These are phyloP conservation scores for Ordospora pajunii DNA, from an alignment of 371 early-diverging fungal species.

Conservation along the genomic window DNA sequence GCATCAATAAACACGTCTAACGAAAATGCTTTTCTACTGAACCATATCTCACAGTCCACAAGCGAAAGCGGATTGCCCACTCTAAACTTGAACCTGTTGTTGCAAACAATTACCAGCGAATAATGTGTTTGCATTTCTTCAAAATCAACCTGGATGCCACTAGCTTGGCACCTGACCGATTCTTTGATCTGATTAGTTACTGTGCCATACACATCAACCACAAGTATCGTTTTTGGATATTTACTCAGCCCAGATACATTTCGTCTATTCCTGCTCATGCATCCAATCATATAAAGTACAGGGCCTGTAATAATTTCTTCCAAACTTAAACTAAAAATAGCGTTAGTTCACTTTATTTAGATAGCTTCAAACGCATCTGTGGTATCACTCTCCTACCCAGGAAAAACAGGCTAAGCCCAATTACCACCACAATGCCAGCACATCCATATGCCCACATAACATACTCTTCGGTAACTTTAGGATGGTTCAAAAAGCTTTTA, in stretches of 20 bases:
- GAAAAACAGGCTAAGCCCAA: not conserved
- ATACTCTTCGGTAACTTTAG: too few relatives aligned
- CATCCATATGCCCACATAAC: too few relatives aligned
- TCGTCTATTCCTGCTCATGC: not conserved
- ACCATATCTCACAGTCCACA: slow-evolving; percentile 1
- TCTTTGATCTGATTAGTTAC: not conserved
- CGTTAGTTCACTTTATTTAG: not conserved
- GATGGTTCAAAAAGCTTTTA: too few relatives aligned
- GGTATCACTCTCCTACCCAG: not conserved
- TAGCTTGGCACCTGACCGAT: not conserved
- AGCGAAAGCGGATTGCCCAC: not conserved
- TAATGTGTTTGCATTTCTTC: not conserved
- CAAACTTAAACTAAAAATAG: too few relatives aligned
- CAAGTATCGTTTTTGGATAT: not conserved
- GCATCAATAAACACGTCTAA: not conserved
- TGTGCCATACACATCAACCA: not conserved
- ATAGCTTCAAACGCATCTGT: not conserved
- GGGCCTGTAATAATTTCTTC: too few relatives aligned
- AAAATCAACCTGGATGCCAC: not conserved
- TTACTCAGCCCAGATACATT: not conserved
- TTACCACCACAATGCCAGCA: not conserved
- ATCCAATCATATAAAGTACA: too few relatives aligned
- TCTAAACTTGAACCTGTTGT: not conserved
- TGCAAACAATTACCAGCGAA: not conserved
- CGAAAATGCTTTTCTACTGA: not conserved